Evolutionary conservation across 1,139 yeast genomes (phyloP), one percentile per base, ranked within the genome.

Genomic region (Saccharomyces hybrid): DNA sequence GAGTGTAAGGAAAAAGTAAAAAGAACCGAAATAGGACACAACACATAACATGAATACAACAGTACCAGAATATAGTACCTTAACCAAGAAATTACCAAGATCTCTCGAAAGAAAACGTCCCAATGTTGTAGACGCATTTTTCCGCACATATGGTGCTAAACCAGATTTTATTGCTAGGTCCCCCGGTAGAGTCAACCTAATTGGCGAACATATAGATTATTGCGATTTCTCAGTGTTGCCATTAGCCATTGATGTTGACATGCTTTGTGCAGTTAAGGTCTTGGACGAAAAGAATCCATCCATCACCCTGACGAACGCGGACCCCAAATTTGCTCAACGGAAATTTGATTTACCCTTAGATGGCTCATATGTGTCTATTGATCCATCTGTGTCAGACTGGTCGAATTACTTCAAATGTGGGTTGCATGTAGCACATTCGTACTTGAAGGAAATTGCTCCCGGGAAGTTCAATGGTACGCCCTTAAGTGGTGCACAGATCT

Each of bases 151-250:
- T 3, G n/a, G 13, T 6, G 47, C 41, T 23, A 48, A 53, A 28
- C 64, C 65, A 9, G 64, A 62, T 47, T 80, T 82, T 61, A 68
- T 80, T 44, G 73, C 83, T 38, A 75, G 90, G 54, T 79, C 88
- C 8, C 91, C 91, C 1, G 91, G 91, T 28, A 73, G 91, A 62
- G 90, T 85, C 54, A 85, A 85, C 65, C 71, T 85, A 57, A 83
- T 85, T 56, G 91, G 91, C 26, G 91, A 85, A 59, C 91, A 85
- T 64, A 81, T 85, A 53, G 91, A 85, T 70, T 85, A 84, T 67
- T 79, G 82, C 56, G 77, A 78, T 63, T 85, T 83, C 63, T 77
- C 88, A 3, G 87, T 83, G 5, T 74, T 85, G 61, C 91, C 91
- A 7, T 80, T 85, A 85, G 88, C 91, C 3, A 80, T 84, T 48